Evolutionary conservation across 1,139 yeast species (phyloP).

Genomic region (Pichia sp.): DNA sequence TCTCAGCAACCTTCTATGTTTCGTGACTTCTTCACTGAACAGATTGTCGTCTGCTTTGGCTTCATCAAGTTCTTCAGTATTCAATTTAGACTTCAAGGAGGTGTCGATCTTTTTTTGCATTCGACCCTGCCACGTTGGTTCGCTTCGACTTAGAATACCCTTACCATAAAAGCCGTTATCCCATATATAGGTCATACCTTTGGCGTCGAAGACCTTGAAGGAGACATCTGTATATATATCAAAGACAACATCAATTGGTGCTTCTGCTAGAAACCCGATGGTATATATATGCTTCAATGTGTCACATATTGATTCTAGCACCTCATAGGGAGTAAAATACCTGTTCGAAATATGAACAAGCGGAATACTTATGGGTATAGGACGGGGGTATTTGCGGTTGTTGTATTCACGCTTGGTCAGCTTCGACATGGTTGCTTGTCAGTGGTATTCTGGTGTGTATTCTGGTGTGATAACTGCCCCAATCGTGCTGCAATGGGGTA

Average conservation of each 20-base stretch:
- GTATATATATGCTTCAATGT: constrained; percentile 8
- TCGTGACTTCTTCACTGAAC: constrained; percentile 73
- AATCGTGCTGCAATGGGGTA: neutral
- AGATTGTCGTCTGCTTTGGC: constrained; percentile 1
- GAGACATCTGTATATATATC: constrained; percentile 12
- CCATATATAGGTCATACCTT: constrained; percentile 66
- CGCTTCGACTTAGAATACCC: constrained; percentile 83
- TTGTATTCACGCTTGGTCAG: constrained; percentile 9
- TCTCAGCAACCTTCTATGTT: constrained; percentile 67
- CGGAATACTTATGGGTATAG: constrained; percentile 12
- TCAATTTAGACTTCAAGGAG: constrained; percentile 6
- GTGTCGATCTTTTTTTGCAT: constrained; percentile 45
- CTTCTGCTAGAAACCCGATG: constrained; percentile 1
- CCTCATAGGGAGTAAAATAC: constrained; percentile 14
- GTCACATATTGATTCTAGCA: constrained; percentile 11
- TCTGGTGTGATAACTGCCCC: neutral
- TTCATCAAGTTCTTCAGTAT: constrained; percentile 7
- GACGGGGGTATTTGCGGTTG: constrained; percentile 12
- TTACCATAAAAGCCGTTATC: constrained; percentile 89
- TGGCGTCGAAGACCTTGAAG: constrained; percentile 43
- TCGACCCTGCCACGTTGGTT: constrained; percentile 82
- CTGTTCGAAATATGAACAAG: constrained; percentile 12
- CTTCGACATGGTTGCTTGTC: constrained; percentile 8
- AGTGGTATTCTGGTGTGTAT: neutral
- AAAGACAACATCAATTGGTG: constrained; percentile 7